Base-by-base conservation (phyloP, 106 monocot species). In the Platanthera guangdongensis region DNA sequence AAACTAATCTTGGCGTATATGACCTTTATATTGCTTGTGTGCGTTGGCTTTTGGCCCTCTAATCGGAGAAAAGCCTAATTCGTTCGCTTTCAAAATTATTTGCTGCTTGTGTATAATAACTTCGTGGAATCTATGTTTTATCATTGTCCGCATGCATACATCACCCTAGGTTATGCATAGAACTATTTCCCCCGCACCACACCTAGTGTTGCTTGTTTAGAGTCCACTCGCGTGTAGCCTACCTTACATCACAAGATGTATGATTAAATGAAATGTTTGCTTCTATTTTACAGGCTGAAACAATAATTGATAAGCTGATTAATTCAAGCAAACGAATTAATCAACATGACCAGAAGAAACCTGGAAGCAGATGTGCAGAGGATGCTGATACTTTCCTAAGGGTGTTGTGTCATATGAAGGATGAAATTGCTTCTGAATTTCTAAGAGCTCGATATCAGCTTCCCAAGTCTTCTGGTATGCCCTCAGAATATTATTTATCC, bases 351-450 rank as follows among this genome's bases (percentile, higher is more conserved):
- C 22, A 50, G n/a, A 80, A 53, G 30, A 84, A 52, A 39, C 72
- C 60, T 53, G 70, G 72, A 75, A 79, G 9, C 53, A 85, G 90
- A 75, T 63, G 49, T 73, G 78, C 80, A 78, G 81, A 80, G 52
- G 87, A 88, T 82, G 80, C 84, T 62, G 83, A 88, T 68, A 87
- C 87, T 49, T 78, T 93, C 65, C 80, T 93, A 12, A 77, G 92
- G 53, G 76, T 93, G 77, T 75, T 93, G 60, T 93, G 92, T 57
- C 92, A 93, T 82, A 93, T 88, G 83, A 93, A 88, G 74, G 90
- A 93, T 19, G 75, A 77, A 86, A 68, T 25, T 67, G 92, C 92
- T 59, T 93, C 92, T 46, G 82, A 82, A 49, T 93, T 90, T 75
- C 78, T 93, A 57, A 93, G 84, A 90, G 45, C 80, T 74, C 85